These are phyloP conservation scores for Canavalia gladiata DNA, from an alignment of 306 rosid genomes.

Conservation along the genomic window DNA sequence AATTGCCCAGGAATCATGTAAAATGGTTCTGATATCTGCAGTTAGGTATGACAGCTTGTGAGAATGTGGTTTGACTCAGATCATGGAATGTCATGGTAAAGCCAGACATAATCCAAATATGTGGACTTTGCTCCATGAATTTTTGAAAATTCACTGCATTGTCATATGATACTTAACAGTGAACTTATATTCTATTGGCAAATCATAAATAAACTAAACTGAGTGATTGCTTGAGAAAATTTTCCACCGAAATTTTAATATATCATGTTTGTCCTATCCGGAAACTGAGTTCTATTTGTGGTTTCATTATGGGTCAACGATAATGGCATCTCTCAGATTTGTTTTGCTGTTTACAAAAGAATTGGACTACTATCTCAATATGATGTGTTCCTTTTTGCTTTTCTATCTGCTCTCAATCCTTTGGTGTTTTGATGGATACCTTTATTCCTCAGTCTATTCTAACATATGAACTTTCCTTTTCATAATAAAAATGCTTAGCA, in stretches of 20 bases:
- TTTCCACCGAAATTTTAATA: background rate
- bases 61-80: slow-evolving; percentile 10
- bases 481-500: background rate
- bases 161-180: background rate
- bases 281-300: background rate
- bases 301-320: background rate
- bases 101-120: slow-evolving; percentile 9
- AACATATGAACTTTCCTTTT: background rate
- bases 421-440: background rate
- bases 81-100: slow-evolving; percentile 11
- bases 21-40: slow-evolving; percentile 14
- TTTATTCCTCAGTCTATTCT: background rate
- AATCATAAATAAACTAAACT: background rate
- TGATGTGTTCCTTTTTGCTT: background rate
- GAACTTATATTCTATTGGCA: background rate
- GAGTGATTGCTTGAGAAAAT: background rate
- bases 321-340: background rate
- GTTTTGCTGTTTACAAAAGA: background rate
- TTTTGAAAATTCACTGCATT: background rate
- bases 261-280: background rate
- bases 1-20: background rate
- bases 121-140: background rate
- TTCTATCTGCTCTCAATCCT: background rate
- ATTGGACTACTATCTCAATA: background rate
- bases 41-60: background rate